Percentiles rank a stretch among this genome's conserved stretches.
Conservation (phyloP, 495 filamentous ascomycete species). For the Aspergillus sclerotiicarbonarius region DNA sequence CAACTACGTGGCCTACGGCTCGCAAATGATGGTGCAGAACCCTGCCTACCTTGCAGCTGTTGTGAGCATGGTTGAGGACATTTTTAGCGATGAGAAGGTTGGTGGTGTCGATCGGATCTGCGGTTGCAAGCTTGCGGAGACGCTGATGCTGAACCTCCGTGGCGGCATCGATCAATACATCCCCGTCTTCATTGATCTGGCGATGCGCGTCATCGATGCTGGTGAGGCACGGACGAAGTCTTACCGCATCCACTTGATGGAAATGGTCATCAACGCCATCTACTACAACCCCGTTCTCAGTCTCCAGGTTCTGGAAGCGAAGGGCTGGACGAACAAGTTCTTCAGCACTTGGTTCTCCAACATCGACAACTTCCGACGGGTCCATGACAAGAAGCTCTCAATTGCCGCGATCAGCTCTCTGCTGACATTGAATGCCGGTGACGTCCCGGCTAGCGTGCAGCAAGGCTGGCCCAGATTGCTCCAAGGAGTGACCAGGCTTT, state of each 20-base stretch:
- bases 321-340: conserved; percentile 98
- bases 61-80: conserved; percentile 75
- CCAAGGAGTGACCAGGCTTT: conserved; percentile 85
- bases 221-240: conserved; percentile 75
- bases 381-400: conserved; percentile 97
- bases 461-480: conserved; percentile 96
- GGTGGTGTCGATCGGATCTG: conserved; percentile 95
- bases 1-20: conserved; percentile 93
- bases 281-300: conserved; percentile 90
- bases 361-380: conserved; percentile 88
- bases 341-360: conserved; percentile 97
- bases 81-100: conserved; percentile 82
- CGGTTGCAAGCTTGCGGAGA: conserved; percentile 97
- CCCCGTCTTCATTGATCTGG: conserved; percentile 80
- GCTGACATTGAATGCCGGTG: conserved; percentile 68
- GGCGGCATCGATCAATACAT: conserved; percentile 87
- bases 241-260: conserved; percentile 93
- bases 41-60: conserved; percentile 83
- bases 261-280: conserved; percentile 97
- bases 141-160: conserved; percentile 91
- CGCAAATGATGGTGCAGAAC: conserved; percentile 72
- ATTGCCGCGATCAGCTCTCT: conserved; percentile 89
- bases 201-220: conserved; percentile 75
- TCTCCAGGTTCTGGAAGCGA: conserved; percentile 81
- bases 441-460: conserved; percentile 84